Evolutionary conservation across 2,329 filamentous ascomycete species (phyloP).

Genomic region (Penicillium italicum): DNA sequence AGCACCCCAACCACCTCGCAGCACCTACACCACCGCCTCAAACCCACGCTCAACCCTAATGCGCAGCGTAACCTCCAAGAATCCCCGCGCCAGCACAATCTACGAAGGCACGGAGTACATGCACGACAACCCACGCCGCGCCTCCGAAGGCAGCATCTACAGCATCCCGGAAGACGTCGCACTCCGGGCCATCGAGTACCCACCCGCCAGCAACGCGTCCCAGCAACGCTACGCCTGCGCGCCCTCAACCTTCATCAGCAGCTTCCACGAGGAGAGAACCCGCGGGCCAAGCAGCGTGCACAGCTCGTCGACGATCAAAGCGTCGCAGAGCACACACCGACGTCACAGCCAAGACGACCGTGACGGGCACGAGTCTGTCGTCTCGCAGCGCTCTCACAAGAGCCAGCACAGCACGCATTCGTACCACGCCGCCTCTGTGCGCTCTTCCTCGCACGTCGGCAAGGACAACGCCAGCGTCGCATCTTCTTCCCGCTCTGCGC

Average conservation of each 20-base stretch:
- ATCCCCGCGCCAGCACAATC: slow-evolving; percentile 40
- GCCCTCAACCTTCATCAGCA: slow-evolving; percentile 43
- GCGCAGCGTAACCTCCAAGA: slow-evolving; percentile 39
- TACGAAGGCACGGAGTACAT: slow-evolving; percentile 40
- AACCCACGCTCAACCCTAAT: slow-evolving; percentile 31
- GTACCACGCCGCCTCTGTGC: not conserved
- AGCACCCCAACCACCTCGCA: slow-evolving; percentile 27
- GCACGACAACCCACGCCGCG: slow-evolving; percentile 32
- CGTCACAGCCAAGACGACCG: slow-evolving; percentile 23
- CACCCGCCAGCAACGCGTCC: slow-evolving; percentile 26
- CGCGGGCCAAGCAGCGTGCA: slow-evolving; percentile 33
- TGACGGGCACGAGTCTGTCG: slow-evolving; percentile 21
- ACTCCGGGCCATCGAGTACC: slow-evolving; percentile 42
- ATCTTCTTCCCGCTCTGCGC: slow-evolving; percentile 35
- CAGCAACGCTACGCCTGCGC: slow-evolving; percentile 27
- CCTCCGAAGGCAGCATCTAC: slow-evolving; percentile 40
- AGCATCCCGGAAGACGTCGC: slow-evolving; percentile 33
- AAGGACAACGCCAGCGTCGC: slow-evolving; percentile 22
- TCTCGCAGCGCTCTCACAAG: slow-evolving; percentile 15
- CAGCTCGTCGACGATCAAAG: slow-evolving; percentile 38
- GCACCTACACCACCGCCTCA: slow-evolving; percentile 23
- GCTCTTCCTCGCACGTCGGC: not conserved
- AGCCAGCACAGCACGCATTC: slow-evolving; percentile 23
- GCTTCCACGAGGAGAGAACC: slow-evolving; percentile 36
- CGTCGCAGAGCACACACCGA: slow-evolving; percentile 23